Evolutionary conservation across 2,329 filamentous ascomycete genomes (phyloP).

Genomic region (Monosporascus sp.): DNA sequence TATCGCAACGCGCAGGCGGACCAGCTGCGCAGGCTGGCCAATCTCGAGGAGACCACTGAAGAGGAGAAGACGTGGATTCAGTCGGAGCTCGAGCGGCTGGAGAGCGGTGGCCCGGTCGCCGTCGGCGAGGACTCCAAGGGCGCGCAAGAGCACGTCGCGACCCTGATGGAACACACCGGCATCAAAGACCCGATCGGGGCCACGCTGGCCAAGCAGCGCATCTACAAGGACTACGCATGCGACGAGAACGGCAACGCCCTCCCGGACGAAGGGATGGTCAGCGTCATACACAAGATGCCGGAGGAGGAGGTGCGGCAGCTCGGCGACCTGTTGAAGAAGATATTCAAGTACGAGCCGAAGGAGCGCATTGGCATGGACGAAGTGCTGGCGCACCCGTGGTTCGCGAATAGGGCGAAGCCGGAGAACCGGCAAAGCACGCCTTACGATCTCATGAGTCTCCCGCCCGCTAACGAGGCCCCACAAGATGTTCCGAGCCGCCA

Average conservation of each 20-base stretch:
- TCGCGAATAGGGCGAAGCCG: not conserved
- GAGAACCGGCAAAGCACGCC: not conserved
- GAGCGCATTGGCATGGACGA: slow-evolving; percentile 2
- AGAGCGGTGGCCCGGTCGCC: not conserved
- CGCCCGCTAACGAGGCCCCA: not conserved
- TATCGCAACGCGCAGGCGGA: not conserved
- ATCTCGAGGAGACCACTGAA: not conserved
- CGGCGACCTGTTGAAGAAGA: slow-evolving; percentile 1
- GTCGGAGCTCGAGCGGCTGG: not conserved
- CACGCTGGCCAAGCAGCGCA: not conserved
- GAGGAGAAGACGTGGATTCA: not conserved
- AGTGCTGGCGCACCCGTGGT: slow-evolving; percentile 1
- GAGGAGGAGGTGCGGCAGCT: not conserved
- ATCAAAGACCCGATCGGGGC: not conserved
- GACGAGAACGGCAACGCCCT: not conserved
- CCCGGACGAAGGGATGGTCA: not conserved
- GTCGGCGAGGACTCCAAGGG: too few relatives aligned
- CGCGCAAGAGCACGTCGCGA: not conserved
- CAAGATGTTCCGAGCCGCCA: not conserved
- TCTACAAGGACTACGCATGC: not conserved
- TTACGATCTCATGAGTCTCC: not conserved
- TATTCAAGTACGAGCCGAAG: slow-evolving; percentile 1
- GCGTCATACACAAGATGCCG: not conserved
- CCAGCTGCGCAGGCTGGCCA: not conserved
- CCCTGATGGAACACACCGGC: not conserved